A percentile compares a stretch with the other conserved stretches of the same genome.
Evolutionary conservation across 1,284 basidiomycete genomes (phyloP).

Genomic region (Ustilago esculenta): DNA sequence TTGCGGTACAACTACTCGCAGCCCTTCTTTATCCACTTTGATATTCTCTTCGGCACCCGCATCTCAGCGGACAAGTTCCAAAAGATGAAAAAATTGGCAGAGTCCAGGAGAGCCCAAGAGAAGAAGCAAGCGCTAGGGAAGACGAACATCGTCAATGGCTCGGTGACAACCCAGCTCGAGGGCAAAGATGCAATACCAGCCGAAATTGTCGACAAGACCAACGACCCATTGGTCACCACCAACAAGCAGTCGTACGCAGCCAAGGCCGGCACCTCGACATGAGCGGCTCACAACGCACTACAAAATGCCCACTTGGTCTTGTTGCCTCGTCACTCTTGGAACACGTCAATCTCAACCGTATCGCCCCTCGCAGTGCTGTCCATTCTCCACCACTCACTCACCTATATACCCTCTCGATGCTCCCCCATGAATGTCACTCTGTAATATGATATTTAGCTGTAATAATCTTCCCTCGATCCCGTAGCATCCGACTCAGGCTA

Average conservation of each 20-base stretch:
- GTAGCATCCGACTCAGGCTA: too few relatives aligned
- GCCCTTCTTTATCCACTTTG: conserved; percentile 76
- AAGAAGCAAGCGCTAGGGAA: conserved; percentile 7
- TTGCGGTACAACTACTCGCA: conserved; percentile 97
- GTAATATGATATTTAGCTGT: too few relatives aligned
- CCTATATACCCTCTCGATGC: background rate
- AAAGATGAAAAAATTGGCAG: conserved; percentile 49
- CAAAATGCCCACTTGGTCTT: too few relatives aligned
- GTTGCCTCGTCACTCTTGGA: too few relatives aligned
- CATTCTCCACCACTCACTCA: conserved; percentile 1
- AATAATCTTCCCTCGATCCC: too few relatives aligned
- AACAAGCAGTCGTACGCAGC: conserved; percentile 31
- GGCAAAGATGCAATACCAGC: conserved; percentile 28
- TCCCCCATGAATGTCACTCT: too few relatives aligned
- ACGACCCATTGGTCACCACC: conserved; percentile 44
- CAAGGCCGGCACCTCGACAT: conserved; percentile 43
- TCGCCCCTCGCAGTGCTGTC: conserved; percentile 3
- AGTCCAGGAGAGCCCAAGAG: conserved; percentile 27
- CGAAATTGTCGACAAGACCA: conserved; percentile 25
- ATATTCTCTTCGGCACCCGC: conserved; percentile 77
- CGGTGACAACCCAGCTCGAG: background rate
- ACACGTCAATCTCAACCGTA: too few relatives aligned
- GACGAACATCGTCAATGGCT: background rate
- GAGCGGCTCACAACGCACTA: background rate
- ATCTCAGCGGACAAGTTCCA: conserved; percentile 71